Conservation (phyloP, 2,329 filamentous ascomycete genomes). For the Penicillium brasilianum region DNA sequence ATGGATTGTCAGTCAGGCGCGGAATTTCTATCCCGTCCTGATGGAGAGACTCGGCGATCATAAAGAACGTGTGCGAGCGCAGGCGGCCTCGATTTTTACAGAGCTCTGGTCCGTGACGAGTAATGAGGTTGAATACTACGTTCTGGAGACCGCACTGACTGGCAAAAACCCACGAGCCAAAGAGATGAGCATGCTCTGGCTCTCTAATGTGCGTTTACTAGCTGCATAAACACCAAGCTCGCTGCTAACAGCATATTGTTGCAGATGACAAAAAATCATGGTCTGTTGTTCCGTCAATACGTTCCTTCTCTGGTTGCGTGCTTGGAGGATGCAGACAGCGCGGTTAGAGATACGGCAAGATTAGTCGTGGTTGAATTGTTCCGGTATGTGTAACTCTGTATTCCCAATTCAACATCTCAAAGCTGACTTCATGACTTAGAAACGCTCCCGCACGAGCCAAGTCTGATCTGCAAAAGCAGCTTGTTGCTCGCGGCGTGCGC, state of each 20-base stretch:
- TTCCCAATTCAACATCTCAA: neutral
- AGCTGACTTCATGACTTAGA: constrained; percentile 49
- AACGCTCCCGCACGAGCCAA: constrained; percentile 82
- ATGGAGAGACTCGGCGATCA: constrained; percentile 85
- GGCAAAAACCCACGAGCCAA: constrained; percentile 84
- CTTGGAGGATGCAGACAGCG: constrained; percentile 86
- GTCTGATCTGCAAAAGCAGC: constrained; percentile 83
- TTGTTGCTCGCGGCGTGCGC: constrained; percentile 82
- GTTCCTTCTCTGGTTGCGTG: constrained; percentile 82
- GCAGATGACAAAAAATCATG: constrained; percentile 80
- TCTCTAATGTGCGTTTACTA: constrained; percentile 67
- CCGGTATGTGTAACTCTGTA: constrained; percentile 57
- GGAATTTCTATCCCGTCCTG: constrained; percentile 73
- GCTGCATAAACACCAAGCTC: constrained; percentile 3
- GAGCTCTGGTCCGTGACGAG: constrained; percentile 76
- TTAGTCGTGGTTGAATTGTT: constrained; percentile 85
- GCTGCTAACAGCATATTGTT: constrained; percentile 16
- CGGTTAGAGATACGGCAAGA: constrained; percentile 84
- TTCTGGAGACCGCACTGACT: constrained; percentile 77
- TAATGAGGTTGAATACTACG: constrained; percentile 76
- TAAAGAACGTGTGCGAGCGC: constrained; percentile 79
- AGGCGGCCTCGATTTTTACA: constrained; percentile 75
- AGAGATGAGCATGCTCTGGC: constrained; percentile 83
- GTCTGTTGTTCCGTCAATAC: constrained; percentile 79
- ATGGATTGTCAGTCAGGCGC: constrained; percentile 70